phyloP scores from a whole-genome alignment of 495 filamentous ascomycete species.

The Podospora fimiseda region DNA sequence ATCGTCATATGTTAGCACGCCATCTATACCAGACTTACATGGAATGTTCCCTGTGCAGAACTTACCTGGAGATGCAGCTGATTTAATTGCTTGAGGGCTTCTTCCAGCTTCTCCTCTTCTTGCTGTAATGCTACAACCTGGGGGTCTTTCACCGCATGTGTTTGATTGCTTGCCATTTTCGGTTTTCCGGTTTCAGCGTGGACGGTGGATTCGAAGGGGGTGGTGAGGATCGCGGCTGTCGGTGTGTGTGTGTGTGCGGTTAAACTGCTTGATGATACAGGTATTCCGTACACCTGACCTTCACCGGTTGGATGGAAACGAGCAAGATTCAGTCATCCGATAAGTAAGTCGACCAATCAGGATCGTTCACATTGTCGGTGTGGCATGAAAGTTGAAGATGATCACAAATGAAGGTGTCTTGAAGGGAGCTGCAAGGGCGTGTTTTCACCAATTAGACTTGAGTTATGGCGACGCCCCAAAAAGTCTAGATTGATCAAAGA shows the following conservation, averaged over 20 bases:
- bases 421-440: background rate
- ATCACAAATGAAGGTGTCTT: background rate
- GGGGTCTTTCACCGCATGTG: slow-evolving; percentile 13
- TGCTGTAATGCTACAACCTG: no score
- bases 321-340: background rate
- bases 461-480: no score
- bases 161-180: slow-evolving; percentile 22
- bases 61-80: slow-evolving; percentile 39
- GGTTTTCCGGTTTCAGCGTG: background rate
- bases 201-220: background rate
- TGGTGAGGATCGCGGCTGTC: no score
- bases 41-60: slow-evolving; percentile 1
- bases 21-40: slow-evolving; percentile 3
- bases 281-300: background rate
- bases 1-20: slow-evolving; percentile 13
- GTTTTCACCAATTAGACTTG: background rate
- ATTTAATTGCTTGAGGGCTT: slow-evolving; percentile 32
- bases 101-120: slow-evolving; percentile 33
- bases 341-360: no score
- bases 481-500: background rate
- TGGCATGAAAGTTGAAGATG: background rate
- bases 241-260: background rate
- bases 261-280: background rate
- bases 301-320: background rate
- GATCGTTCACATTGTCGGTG: background rate